Base-by-base conservation (phyloP, 345 rosid species). In the Turritis glabra region DNA sequence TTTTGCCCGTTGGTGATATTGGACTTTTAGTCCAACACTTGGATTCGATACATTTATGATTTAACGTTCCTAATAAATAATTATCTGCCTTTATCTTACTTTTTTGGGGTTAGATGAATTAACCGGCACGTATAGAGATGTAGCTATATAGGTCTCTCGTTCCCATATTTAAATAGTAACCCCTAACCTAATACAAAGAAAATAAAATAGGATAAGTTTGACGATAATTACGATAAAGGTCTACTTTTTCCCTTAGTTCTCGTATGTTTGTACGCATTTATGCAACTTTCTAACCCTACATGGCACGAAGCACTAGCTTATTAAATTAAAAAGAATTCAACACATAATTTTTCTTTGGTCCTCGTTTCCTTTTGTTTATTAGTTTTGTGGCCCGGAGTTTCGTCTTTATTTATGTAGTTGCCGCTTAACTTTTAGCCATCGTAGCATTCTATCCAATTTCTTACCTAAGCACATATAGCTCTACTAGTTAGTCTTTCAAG, bases 251-350 rank as follows among this genome's bases (percentile, higher is more conserved):
- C 77, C 43, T 6, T 66, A 35, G 58, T 47, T 74, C 30, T 47
- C 52, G 67, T 73, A 73, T 74, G 78, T 74, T 74, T 74, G 32
- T 65, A 56, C 78, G 72, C 78, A 74, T 74, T 65, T 74, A 58
- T 58, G 73, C 61, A 67, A 67, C 67, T 75, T 58, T 67, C 61
- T 67, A 75, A 58, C 61, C 67, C 73, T 67, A 75, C 73, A 67
- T 53, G 73, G 78, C 73, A 75, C 78, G 44, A 27, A 74, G 67
- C 73, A 74, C 73, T 74, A 54, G 29, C 53, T 66, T 74, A 17
- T 74, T 53, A 6, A 32, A 33, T 22, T 40, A 11, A 15, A 41
- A 44, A 22, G 38, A 32, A 10, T 40, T 18, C 17, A 14, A 14
- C 48, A 63, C 41, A n/a, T 32, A 29, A 73, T 53, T 64, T 32